Percentiles rank a stretch among this genome's conserved stretches.
Evolutionary conservation across 805 yeast species (phyloP).

Genomic region (Candida nanaspora): DNA sequence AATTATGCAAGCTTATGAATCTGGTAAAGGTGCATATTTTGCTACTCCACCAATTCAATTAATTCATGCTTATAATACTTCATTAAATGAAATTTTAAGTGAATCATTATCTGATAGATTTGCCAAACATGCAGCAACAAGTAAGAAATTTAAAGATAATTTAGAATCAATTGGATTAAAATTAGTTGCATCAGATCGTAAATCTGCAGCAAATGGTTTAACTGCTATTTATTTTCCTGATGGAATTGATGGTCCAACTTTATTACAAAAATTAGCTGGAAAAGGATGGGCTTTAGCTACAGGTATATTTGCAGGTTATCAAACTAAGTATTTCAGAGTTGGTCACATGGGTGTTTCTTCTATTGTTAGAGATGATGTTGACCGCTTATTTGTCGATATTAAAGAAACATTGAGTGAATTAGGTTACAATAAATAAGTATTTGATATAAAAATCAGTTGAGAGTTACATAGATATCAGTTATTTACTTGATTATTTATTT

Average conservation of each 20-base stretch:
- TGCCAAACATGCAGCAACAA: conserved; percentile 52
- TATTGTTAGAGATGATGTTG: conserved; percentile 49
- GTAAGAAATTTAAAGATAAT: conserved; percentile 57
- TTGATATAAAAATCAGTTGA: conserved; percentile 23
- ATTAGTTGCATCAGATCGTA: conserved; percentile 51
- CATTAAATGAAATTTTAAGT: conserved; percentile 62
- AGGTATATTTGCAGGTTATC: conserved; percentile 79
- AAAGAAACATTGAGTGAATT: conserved; percentile 34
- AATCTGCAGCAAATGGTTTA: conserved; percentile 78
- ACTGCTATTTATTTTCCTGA: conserved; percentile 82
- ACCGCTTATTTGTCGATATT: conserved; percentile 39
- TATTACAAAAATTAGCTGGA: conserved; percentile 48
- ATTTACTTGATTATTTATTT: background rate
- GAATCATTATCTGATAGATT: conserved; percentile 48
- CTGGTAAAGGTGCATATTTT: conserved; percentile 73
- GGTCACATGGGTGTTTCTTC: conserved; percentile 95
- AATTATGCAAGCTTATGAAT: conserved; percentile 78
- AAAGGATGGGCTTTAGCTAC: conserved; percentile 80
- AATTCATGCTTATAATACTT: conserved; percentile 70
- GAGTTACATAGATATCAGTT: background rate
- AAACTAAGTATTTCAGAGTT: conserved; percentile 78
- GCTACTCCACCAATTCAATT: conserved; percentile 97
- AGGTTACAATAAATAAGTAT: too few relatives aligned
- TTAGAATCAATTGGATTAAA: conserved; percentile 56
- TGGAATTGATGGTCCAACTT: conserved; percentile 59